Base-by-base conservation (phyloP, 1,139 yeast genomes). In the Kazachstania sp. region DNA sequence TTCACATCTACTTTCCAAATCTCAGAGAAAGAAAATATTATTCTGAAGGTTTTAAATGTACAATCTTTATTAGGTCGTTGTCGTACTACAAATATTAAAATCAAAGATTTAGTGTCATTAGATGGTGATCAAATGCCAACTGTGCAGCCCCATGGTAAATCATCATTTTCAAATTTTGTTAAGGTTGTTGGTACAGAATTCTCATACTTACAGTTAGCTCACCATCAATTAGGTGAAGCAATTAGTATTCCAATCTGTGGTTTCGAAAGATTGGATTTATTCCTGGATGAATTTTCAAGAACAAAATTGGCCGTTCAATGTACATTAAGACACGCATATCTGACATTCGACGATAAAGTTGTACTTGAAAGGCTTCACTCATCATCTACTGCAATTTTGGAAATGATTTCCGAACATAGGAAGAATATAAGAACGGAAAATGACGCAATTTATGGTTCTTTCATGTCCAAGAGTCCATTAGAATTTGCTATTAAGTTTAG, bases 261-360 rank as follows among this genome's bases (percentile, higher is more conserved):
- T 1, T 58, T 61, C 46, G 64, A 57, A 44, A 57, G 64, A 49
- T 45, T 54, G 30, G 66, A 61, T 38, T 51, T 55, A 7, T 58
- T 57, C 40, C 42, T 58, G 6, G 55, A 55, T 37, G 55, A 56
- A 36, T 41, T 54, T 12, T 47, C 49, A 7, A 48, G 49, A 12
- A 46, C 46, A 3, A 49, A 49, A 23, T 38, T 54, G n/a, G 45
- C 44, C 28, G 31, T 58, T 9, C 54, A 55, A 9, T 51, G 57
- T 20, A 61, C 66, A 5, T 39, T 60, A 29, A 54, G 66, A 50
- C 58, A 59, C 44, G 53, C 57, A 3, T 50, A 54, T 34, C 32
- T 55, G 18, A 54, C 56, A 2, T 48, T 61, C 16, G 58, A 59
- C 35, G 54, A 57, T 43, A 36, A 58, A 4, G 52, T 43, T 20